Conservation (phyloP, 495 filamentous ascomycete species). For the Penicillium mononematosum region DNA sequence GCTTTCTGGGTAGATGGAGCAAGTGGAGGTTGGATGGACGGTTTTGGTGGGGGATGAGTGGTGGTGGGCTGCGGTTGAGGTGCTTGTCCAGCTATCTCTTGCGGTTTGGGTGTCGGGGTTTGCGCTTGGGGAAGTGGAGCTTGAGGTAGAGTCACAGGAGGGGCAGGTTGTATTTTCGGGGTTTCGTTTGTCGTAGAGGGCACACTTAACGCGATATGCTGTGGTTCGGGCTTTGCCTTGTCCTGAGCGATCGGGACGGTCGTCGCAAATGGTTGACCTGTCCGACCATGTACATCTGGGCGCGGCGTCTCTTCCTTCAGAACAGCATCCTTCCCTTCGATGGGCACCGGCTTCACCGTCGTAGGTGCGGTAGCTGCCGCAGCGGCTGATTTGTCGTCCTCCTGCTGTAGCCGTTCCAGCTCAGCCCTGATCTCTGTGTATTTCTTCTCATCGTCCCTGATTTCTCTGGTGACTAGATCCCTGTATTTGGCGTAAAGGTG, state of each 20-base stretch:
- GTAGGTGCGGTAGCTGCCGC: constrained; percentile 10
- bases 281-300: constrained; percentile 11
- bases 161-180: neutral
- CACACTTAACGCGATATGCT: constrained; percentile 9
- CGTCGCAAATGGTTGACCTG: constrained; percentile 9
- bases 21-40: constrained; percentile 34
- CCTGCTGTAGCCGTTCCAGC: constrained; percentile 63
- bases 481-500: constrained; percentile 75
- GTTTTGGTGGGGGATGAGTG: constrained; percentile 33
- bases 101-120: constrained; percentile 17
- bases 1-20: constrained; percentile 24
- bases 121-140: constrained; percentile 14
- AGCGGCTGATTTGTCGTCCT: constrained; percentile 47
- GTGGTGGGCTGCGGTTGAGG: constrained; percentile 33
- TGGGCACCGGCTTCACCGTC: constrained; percentile 20
- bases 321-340: constrained; percentile 42
- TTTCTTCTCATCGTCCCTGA: constrained; percentile 69
- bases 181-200: constrained; percentile 20
- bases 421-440: constrained; percentile 65
- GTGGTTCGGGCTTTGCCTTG: constrained; percentile 20
- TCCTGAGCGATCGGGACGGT: constrained; percentile 11
- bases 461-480: constrained; percentile 62
- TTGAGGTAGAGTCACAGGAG: constrained; percentile 11
- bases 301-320: constrained; percentile 29
- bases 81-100: constrained; percentile 31